Percentiles rank a stretch among this genome's conserved stretches.
Conservation (phyloP, 306 rosid species). For the Pterocarpus macrocarpus region DNA sequence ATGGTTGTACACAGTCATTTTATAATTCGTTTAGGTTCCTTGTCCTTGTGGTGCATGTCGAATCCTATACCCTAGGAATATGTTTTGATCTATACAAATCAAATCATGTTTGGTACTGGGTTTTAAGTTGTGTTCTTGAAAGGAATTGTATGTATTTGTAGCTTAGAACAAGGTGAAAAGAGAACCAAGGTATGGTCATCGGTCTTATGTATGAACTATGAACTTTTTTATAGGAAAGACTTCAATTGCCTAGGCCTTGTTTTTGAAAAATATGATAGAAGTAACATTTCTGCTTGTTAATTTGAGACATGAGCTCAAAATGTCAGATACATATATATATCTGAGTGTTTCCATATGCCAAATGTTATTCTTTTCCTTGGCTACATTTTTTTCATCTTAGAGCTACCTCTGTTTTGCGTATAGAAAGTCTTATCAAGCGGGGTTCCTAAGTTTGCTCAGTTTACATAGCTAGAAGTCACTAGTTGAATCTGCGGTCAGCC, state of each 20-base stretch:
- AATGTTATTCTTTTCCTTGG: not conserved
- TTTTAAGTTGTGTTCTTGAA: not conserved
- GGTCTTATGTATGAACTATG: conserved; percentile 21
- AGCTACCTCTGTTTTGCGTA: conserved; percentile 9
- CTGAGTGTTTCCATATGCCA: conserved; percentile 23
- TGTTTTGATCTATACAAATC: not conserved
- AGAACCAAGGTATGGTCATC: conserved; percentile 12
- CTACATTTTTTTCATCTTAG: not conserved
- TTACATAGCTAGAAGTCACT: not conserved
- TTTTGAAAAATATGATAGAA: conserved; percentile 18
- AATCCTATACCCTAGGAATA: not conserved
- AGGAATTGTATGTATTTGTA: conserved; percentile 3
- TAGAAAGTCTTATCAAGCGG: conserved; percentile 7
- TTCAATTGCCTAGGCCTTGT: not conserved
- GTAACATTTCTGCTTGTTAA: conserved; percentile 1
- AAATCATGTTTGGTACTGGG: conserved; percentile 6
- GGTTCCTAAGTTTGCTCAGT: conserved; percentile 17
- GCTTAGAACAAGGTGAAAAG: not conserved
- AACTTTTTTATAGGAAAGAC: conserved; percentile 8
- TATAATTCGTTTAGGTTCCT: not conserved
- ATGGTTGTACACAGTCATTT: conserved; percentile 6
- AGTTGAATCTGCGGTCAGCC: conserved; percentile 28
- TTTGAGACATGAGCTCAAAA: conserved; percentile 24
- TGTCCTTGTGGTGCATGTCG: conserved; percentile 1
- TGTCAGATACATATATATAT: not conserved